Evolutionary conservation across 2,329 filamentous ascomycete genomes (phyloP).

Genomic region (Pseudopyricularia cyperi): DNA sequence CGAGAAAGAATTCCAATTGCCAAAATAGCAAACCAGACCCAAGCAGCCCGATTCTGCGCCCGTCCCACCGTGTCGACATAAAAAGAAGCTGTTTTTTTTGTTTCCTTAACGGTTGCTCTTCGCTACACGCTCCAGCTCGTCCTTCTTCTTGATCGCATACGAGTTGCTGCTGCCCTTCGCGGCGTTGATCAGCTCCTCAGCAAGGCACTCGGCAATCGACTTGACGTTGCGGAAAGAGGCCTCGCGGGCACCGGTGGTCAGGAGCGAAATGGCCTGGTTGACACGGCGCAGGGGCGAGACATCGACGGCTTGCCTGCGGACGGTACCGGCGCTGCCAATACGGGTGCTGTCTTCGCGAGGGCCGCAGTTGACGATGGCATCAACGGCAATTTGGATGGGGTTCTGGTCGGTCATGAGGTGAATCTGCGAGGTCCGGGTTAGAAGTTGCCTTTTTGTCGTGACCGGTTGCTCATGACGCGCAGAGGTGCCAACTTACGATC

Average conservation of each 20-base stretch:
- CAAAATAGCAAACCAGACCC: constrained; percentile 1
- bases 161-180: constrained; percentile 99
- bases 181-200: constrained; percentile 99
- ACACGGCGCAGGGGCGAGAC: constrained; percentile 97
- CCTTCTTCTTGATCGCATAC: constrained; percentile 99
- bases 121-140: constrained; percentile 99
- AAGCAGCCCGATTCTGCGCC: constrained; percentile 2
- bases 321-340: constrained; percentile 98
- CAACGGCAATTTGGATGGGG: constrained; percentile 98
- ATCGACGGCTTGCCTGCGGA: constrained; percentile 99
- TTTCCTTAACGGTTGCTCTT: constrained; percentile 94
- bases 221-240: constrained; percentile 99
- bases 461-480: neutral
- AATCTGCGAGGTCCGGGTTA: constrained; percentile 48
- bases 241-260: constrained; percentile 98
- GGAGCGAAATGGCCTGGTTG: constrained; percentile 98
- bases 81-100: neutral
- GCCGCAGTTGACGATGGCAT: constrained; percentile 99
- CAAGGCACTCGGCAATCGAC: constrained; percentile 98
- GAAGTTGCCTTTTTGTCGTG: constrained; percentile 6
- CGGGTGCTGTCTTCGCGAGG: constrained; percentile 99
- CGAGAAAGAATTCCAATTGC: constrained; percentile 12
- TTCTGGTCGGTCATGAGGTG: constrained; percentile 99
- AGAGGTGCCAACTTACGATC: constrained; percentile 54
- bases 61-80: neutral